Percentiles rank a stretch among this genome's conserved stretches.
These are phyloP conservation scores for Umbelopsis ramanniana DNA, from an alignment of 192 early-diverging fungal genomes.

Conservation along the genomic window DNA sequence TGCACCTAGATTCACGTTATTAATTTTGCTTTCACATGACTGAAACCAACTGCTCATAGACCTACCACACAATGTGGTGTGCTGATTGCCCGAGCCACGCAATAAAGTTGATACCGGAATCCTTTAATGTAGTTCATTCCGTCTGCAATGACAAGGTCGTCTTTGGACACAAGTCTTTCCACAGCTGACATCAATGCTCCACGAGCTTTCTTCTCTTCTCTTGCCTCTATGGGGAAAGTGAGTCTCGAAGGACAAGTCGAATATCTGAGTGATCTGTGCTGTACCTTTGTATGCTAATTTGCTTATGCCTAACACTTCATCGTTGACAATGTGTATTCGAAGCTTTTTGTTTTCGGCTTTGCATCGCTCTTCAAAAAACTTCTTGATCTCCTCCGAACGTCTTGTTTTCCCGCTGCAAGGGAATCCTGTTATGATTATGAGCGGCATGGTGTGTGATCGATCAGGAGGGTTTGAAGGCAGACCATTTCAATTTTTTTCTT, in stretches of 20 bases:
- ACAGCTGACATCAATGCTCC: slow-evolving; percentile 87
- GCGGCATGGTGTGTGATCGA: slow-evolving; percentile 73
- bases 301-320: slow-evolving; percentile 69
- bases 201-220: slow-evolving; percentile 90
- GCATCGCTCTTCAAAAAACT: slow-evolving; percentile 50
- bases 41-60: not conserved
- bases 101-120: slow-evolving; percentile 96
- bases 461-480: not conserved
- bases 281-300: slow-evolving; percentile 67
- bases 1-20: slow-evolving; percentile 50
- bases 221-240: slow-evolving; percentile 21
- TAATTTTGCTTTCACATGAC: not conserved
- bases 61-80: slow-evolving; percentile 86
- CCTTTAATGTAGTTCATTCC: slow-evolving; percentile 99
- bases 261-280: slow-evolving; percentile 28
- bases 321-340: slow-evolving; percentile 75
- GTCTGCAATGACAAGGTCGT: slow-evolving; percentile 92
- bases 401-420: slow-evolving; percentile 92
- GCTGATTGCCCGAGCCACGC: slow-evolving; percentile 79
- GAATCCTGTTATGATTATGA: slow-evolving; percentile 86
- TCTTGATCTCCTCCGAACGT: slow-evolving; percentile 73
- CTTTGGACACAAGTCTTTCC: slow-evolving; percentile 80
- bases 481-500: not conserved
- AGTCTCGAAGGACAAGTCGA: slow-evolving; percentile 2
- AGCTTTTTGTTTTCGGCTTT: slow-evolving; percentile 41